Evolutionary conservation across 345 rosid species (phyloP), one percentile per base, ranked within the genome.

Genomic region (Moricandia arvensis): DNA sequence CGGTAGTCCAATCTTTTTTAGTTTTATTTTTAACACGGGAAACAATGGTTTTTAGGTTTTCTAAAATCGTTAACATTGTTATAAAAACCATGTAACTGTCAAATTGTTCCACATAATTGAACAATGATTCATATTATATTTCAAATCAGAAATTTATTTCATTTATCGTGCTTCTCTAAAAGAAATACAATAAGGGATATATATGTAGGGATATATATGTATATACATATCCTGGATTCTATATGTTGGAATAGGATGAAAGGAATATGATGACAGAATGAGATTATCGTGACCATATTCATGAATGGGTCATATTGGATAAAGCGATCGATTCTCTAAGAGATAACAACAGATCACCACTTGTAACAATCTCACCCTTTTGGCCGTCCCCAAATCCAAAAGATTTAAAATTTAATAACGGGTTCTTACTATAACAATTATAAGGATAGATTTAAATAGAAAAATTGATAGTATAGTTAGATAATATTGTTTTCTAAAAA

Each of bases 261-360:
- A 49, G 37, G 71, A 76, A 76, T 76, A 76, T 63, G 75, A 76
- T 63, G 80, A 76, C 45, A 68, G 16, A 75, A 10, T 69, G 64
- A 75, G 58, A 61, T 24, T 54, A 41, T 30, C 31, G 80, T 77
- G 66, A 76, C 71, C 60, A 57, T 63, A 45, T 45, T 70, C 60
- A 57, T 43, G 53, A 64, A 71, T 71, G 54, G 37, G 55, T 41
- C 75, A 64, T 27, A 13, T 70, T 58, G 3, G 38, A 62, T 69
- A 77, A 77, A 77, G 72, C 59, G 17, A 77, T 71, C 30, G 75
- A 77, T 77, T 71, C 80, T 58, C 66, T 37, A 21, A 57, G 59
- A 58, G 66, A 41, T 70, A 31, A 29, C 11, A 43, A 51, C 13
- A 54, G n/a, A 63, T 53, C 58, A 38, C 80, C 80, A 70, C 80